Percentiles rank a stretch among this genome's conserved stretches.
Conservation (phyloP, 2,329 filamentous ascomycete species). For the Hypoxylon sp. region DNA sequence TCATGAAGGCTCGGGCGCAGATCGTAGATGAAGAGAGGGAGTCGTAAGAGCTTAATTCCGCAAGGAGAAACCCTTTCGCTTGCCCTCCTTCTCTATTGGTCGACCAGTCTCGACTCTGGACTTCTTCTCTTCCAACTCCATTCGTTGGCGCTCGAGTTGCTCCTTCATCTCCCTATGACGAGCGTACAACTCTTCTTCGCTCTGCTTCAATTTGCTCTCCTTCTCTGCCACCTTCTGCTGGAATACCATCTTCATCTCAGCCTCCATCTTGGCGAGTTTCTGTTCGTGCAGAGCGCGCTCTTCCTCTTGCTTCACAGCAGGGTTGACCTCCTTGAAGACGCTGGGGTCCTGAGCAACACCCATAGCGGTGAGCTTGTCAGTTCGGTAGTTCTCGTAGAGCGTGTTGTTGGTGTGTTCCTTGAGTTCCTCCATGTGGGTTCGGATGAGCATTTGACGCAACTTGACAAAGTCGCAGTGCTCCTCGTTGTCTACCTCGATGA, state of each 20-base stretch:
- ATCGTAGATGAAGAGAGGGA: constrained; percentile 53
- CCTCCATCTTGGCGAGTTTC: constrained; percentile 99
- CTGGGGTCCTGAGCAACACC: constrained; percentile 97
- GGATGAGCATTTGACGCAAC: constrained; percentile 99
- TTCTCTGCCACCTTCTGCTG: constrained; percentile 99
- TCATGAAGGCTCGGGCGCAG: constrained; percentile 67
- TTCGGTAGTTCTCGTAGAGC: constrained; percentile 99
- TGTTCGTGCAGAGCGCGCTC: constrained; percentile 98
- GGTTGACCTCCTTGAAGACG: constrained; percentile 99
- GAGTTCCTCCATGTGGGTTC: constrained; percentile 99
- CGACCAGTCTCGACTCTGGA: constrained; percentile 90
- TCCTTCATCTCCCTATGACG: constrained; percentile 99
- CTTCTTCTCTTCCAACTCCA: constrained; percentile 99
- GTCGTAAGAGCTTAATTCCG: constrained; percentile 67
- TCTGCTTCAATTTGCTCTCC: constrained; percentile 99
- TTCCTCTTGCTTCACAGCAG: constrained; percentile 99
- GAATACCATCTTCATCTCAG: constrained; percentile 99
- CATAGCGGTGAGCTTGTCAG: constrained; percentile 98
- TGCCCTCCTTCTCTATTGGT: constrained; percentile 96
- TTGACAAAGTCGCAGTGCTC: constrained; percentile 99
- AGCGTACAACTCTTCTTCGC: constrained; percentile 97
- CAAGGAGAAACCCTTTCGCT: constrained; percentile 99
- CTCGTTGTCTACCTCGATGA: constrained; percentile 99
- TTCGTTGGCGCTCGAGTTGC: constrained; percentile 92
- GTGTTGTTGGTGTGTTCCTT: constrained; percentile 99